A percentile compares a stretch with the other conserved stretches of the same genome.
Evolutionary conservation across 2,329 filamentous ascomycete genomes (phyloP).

Genomic region (Hyphodiscus sp.): DNA sequence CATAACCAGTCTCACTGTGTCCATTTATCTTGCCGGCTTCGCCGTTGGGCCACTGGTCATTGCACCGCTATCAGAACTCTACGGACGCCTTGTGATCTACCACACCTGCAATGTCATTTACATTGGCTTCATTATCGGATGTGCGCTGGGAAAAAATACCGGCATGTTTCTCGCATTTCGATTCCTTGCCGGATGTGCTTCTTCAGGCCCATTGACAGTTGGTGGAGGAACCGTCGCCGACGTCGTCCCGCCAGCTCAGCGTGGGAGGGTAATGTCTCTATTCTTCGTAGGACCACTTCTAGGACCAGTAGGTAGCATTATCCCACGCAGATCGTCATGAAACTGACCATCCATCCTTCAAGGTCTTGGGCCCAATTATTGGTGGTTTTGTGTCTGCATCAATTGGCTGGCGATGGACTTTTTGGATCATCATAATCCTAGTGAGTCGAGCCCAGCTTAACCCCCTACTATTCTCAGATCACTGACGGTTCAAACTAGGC

Average conservation of each 20-base stretch:
- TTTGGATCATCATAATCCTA: too few relatives aligned
- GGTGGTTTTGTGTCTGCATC: too few relatives aligned
- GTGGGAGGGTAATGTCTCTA: not conserved
- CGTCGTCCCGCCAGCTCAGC: not conserved
- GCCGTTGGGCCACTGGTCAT: not conserved
- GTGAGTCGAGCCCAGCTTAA: too few relatives aligned
- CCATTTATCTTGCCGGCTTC: too few relatives aligned
- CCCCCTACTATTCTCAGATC: too few relatives aligned
- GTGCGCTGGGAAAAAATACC: not conserved
- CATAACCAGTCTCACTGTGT: too few relatives aligned
- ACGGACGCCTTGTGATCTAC: not conserved
- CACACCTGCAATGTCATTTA: not conserved
- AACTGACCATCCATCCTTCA: too few relatives aligned
- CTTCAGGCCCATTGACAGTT: not conserved
- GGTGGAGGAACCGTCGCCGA: not conserved
- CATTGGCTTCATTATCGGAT: not conserved
- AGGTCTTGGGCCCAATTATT: too few relatives aligned
- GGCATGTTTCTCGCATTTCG: not conserved
- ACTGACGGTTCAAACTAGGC: too few relatives aligned
- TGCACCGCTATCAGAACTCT: not conserved
- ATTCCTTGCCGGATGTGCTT: not conserved
- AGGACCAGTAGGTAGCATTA: not conserved
- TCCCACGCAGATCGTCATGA: too few relatives aligned
- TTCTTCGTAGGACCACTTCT: not conserved
- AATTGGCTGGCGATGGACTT: too few relatives aligned